Conservation (phyloP, 371 early-diverging fungal species). For the Apophysomyces trapeziformis region DNA sequence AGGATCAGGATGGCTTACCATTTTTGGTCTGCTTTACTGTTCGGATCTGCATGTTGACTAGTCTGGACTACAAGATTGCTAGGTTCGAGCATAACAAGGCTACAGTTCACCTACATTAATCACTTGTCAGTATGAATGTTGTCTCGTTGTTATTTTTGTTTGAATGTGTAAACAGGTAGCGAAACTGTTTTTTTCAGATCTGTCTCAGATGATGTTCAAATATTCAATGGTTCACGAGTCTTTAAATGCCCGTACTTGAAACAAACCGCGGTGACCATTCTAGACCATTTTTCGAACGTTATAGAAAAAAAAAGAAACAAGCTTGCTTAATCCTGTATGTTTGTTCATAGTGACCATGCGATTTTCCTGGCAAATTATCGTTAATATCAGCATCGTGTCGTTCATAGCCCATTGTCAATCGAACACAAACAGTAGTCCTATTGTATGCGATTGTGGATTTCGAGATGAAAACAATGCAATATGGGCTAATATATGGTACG, state of each 20-base stretch:
- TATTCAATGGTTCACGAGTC: too few species aligned
- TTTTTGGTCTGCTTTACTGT: too few species aligned
- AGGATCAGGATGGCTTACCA: too few species aligned
- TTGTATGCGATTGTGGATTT: slow-evolving; percentile 44
- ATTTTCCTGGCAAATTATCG: slow-evolving; percentile 2
- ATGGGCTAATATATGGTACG: slow-evolving; percentile 47
- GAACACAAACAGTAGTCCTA: slow-evolving; percentile 8
- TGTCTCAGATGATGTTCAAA: too few species aligned
- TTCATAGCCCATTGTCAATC: slow-evolving; percentile 5
- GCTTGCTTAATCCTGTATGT: not conserved
- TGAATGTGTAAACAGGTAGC: too few species aligned
- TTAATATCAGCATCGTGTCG: not conserved
- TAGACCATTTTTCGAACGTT: not conserved
- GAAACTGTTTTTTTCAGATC: too few species aligned
- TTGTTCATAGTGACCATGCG: not conserved
- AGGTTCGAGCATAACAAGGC: too few species aligned
- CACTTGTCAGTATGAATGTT: too few species aligned
- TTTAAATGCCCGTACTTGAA: not conserved
- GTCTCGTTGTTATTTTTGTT: too few species aligned
- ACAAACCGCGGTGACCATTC: slow-evolving; percentile 2
- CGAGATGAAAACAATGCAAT: slow-evolving; percentile 35
- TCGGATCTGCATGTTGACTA: too few species aligned
- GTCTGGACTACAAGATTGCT: too few species aligned
- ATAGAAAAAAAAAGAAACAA: not conserved
- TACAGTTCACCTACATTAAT: too few species aligned